Conservation (phyloP, 495 filamentous ascomycete genomes). For the Staphylotrichum tortipilum region DNA sequence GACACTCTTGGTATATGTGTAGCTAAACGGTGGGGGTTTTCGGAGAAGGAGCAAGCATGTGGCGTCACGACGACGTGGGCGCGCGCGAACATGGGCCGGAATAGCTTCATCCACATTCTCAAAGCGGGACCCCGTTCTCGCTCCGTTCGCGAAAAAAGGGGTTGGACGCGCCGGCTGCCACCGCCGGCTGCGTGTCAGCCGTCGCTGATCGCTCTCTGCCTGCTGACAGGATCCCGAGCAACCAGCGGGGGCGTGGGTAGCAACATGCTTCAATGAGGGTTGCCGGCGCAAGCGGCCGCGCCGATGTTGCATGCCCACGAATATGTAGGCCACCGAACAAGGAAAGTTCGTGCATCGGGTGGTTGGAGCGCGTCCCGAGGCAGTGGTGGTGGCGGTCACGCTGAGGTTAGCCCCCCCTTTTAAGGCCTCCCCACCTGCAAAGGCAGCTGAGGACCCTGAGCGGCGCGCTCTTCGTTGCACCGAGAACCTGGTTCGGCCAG, state of each 20-base stretch:
- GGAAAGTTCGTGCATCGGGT: slow-evolving; percentile 9
- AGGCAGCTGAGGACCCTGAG: background rate
- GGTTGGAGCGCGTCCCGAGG: background rate
- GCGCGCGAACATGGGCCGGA: background rate
- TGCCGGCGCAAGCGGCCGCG: slow-evolving; percentile 12
- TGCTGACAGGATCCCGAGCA: too few species aligned
- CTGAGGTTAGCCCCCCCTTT: too few species aligned
- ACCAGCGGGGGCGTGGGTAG: slow-evolving; percentile 4
- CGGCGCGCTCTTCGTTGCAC: background rate
- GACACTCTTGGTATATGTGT: background rate
- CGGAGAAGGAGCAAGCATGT: background rate
- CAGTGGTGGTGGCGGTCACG: background rate
- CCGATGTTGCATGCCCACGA: slow-evolving; percentile 8
- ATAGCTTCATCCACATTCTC: background rate
- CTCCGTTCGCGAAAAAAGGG: background rate
- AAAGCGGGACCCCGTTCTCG: background rate
- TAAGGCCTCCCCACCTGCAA: too few species aligned
- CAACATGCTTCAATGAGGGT: slow-evolving; percentile 5
- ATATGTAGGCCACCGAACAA: slow-evolving; percentile 14
- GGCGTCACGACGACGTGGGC: background rate
- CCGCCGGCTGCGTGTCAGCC: background rate
- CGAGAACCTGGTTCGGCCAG: background rate
- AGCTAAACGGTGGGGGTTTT: background rate
- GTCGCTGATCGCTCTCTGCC: background rate
- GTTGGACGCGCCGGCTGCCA: background rate